Evolutionary conservation across 1,284 basidiomycete species (phyloP), one percentile per base, ranked within the genome.

Genomic region (Phlebopus sp.): DNA sequence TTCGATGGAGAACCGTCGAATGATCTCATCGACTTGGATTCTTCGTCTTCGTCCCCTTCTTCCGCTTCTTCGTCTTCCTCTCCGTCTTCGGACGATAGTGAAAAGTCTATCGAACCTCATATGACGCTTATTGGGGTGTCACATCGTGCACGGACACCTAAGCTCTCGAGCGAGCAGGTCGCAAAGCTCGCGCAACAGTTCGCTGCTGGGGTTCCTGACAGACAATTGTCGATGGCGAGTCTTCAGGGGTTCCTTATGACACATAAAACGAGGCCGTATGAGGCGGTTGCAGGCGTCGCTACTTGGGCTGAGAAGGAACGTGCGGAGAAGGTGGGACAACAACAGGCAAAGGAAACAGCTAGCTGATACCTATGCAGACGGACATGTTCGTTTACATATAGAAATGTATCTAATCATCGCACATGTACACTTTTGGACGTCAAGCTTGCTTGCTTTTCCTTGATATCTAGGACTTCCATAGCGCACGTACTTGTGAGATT

Each of bases 181-280:
- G 55, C 62, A 5, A 47, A 55, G 23, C 76, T 89, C 21, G 84
- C 86, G 1, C 59, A 63, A 13, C 64, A 66, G n/a, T 91, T 90
- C 59, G 72, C 79, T 1, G 68, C 70, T 2, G 62, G 63, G 1
- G 73, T 91, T 19, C 85, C 85, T 0, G 79, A 85, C 44, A 73
- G 81, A n/a, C 72, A 75, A 57, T 70, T 86, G 37, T 84, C 86
- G 14, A 86, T 90, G 77, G 86, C 89, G 8, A 74, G 72, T 32
- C 69, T 92, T 13, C 89, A 90, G 59, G 87, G 84, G 2, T 87
- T 82, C 61, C 62, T 91, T 44, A 84, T 91, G 82, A 70, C 67
- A 23, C 78, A 85, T 69, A 91, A 90, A 63, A 72, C 69, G 10
- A 66, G 74, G 1, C 86, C 89, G 2, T 65, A 70, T 45, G 70